Conservation (phyloP, 129 eudicot genomes). For the Helichrysum umbraculigerum region DNA sequence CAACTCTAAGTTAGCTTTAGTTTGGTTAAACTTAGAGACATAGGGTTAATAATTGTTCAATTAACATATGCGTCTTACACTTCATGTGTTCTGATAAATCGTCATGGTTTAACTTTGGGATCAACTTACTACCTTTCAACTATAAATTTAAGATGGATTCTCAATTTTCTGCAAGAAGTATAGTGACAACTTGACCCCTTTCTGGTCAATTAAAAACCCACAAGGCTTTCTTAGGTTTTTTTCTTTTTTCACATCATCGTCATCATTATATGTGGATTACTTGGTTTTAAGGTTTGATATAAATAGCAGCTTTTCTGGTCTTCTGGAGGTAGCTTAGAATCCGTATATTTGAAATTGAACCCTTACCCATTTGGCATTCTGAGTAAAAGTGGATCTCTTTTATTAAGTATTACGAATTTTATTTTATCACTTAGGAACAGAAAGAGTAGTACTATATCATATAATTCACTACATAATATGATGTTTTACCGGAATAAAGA, state of each 20-base stretch:
- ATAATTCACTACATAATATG: neutral
- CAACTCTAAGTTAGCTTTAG: too few species aligned
- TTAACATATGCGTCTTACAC: too few species aligned
- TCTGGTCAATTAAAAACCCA: too few species aligned
- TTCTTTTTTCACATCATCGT: too few species aligned
- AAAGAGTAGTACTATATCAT: neutral
- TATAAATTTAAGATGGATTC: neutral
- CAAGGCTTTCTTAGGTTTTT: too few species aligned
- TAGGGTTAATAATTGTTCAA: too few species aligned
- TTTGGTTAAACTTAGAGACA: too few species aligned
- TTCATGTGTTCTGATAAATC: too few species aligned
- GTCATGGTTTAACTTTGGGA: neutral
- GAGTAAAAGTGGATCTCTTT: conserved; percentile 6
- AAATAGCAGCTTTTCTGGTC: neutral
- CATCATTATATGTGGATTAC: neutral
- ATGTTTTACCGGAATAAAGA: neutral
- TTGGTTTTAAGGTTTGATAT: conserved; percentile 14
- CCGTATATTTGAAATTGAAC: neutral
- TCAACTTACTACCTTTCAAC: neutral
- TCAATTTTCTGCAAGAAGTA: neutral
- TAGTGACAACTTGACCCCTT: conserved; percentile 7
- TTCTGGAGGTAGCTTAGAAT: neutral
- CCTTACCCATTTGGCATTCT: neutral
- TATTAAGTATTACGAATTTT: neutral
- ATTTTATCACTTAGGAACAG: neutral